These are phyloP conservation scores for Lipomyces yamadae DNA, from an alignment of 805 yeast genomes.

Conservation along the genomic window DNA sequence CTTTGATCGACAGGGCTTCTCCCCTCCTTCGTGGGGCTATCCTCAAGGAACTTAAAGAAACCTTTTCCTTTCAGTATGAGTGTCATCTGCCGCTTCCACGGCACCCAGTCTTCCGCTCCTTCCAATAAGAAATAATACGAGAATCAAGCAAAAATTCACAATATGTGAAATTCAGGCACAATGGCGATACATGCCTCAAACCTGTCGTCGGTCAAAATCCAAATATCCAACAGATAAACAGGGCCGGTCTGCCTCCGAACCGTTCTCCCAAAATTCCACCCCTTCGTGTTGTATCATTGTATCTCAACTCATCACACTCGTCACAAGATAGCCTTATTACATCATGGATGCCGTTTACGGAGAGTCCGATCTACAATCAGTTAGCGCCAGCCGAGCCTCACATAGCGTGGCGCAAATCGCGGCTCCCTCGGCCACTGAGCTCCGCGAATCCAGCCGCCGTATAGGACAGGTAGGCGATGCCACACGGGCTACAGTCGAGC, in stretches of 20 bases:
- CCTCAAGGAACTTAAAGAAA: no score
- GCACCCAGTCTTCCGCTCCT: no score
- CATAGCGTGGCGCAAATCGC: conserved; percentile 1
- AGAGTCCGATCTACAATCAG: not conserved
- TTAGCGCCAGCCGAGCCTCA: conserved; percentile 6
- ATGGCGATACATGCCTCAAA: not conserved
- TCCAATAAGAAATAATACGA: conserved; percentile 3
- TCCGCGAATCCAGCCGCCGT: not conserved
- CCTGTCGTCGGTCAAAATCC: conserved; percentile 5
- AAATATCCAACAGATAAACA: conserved; percentile 7
- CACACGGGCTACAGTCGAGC: no score
- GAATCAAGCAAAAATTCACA: not conserved
- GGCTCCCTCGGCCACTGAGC: not conserved
- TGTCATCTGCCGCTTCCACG: no score
- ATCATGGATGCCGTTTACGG: conserved; percentile 2
- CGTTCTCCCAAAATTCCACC: not conserved
- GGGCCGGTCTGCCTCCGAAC: conserved; percentile 9
- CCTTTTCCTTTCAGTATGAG: no score
- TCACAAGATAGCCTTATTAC: not conserved
- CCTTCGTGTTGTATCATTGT: not conserved
- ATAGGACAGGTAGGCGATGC: not conserved
- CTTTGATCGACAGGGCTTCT: no score
- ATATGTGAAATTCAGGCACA: not conserved
- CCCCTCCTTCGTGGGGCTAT: no score
- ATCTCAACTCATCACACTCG: not conserved